Conservation (phyloP, 306 rosid species). For the Quercus dentata region DNA sequence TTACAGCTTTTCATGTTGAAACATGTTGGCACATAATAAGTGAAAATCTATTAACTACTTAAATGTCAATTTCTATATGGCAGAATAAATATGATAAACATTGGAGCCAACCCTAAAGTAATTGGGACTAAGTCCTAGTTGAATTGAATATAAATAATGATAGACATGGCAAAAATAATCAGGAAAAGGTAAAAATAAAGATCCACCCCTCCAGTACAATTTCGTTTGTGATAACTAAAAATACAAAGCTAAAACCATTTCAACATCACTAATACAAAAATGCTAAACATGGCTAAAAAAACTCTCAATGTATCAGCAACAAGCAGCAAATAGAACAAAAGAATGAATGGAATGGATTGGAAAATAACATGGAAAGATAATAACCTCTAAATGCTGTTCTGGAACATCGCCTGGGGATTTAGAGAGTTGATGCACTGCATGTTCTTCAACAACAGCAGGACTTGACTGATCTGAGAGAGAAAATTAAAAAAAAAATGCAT, state of each 20-base stretch:
- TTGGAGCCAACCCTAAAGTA: not conserved
- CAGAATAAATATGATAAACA: not conserved
- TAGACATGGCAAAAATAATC: not conserved
- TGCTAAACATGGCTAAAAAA: not conserved
- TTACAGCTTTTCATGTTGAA: too few relatives aligned
- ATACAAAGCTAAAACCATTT: not conserved
- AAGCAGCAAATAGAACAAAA: not conserved
- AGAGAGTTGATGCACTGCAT: conserved; percentile 17
- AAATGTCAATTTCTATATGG: not conserved
- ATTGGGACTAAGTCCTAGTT: not conserved
- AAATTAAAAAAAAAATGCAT: conserved; percentile 3
- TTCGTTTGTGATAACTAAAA: too few relatives aligned
- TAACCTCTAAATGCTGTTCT: conserved; percentile 49
- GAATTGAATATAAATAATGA: not conserved
- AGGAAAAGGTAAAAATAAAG: not conserved
- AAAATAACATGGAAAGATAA: not conserved
- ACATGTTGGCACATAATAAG: too few relatives aligned
- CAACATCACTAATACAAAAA: not conserved
- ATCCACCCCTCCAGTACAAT: not conserved
- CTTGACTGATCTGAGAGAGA: conserved; percentile 38
- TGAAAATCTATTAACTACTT: not conserved
- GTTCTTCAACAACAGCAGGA: conserved; percentile 27
- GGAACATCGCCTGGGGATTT: conserved; percentile 29
- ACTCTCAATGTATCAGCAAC: conserved; percentile 6
- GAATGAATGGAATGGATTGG: not conserved